These are phyloP conservation scores for Citrullus colocynthis DNA, from an alignment of 306 rosid genomes.

Conservation along the genomic window DNA sequence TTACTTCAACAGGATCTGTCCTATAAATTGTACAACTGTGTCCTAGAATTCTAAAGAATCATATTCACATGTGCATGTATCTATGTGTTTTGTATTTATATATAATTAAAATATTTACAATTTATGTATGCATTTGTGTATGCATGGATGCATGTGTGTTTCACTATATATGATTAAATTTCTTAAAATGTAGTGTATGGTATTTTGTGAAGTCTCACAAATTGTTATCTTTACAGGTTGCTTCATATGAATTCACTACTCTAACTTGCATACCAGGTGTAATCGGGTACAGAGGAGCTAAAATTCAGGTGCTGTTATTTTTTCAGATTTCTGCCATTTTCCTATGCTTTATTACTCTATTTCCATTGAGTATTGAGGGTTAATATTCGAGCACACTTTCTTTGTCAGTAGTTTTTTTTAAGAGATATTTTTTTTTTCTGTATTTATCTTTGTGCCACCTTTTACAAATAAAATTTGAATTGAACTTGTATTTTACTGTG, in stretches of 20 bases:
- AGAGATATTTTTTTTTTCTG: neutral
- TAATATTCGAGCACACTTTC: neutral
- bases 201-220: neutral
- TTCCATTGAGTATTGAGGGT: neutral
- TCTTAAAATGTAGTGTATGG: neutral
- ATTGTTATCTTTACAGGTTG: constrained; percentile 49
- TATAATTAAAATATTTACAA: neutral
- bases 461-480: neutral
- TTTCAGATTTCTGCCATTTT: neutral
- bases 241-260: constrained; percentile 95
- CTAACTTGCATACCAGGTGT: constrained; percentile 98
- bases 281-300: constrained; percentile 78
- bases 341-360: neutral
- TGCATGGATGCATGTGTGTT: neutral
- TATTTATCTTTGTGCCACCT: neutral
- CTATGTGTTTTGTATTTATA: neutral
- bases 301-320: constrained; percentile 62
- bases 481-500: constrained; percentile 10
- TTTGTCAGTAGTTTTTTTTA: neutral
- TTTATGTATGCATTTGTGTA: neutral
- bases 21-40: no score
- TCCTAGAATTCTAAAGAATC: no score
- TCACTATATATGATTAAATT: neutral
- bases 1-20: no score
- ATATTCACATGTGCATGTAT: no score